Percentiles rank a stretch among this genome's conserved stretches.
Conservation (phyloP, 345 rosid species). For the Aquilaria sinensis region DNA sequence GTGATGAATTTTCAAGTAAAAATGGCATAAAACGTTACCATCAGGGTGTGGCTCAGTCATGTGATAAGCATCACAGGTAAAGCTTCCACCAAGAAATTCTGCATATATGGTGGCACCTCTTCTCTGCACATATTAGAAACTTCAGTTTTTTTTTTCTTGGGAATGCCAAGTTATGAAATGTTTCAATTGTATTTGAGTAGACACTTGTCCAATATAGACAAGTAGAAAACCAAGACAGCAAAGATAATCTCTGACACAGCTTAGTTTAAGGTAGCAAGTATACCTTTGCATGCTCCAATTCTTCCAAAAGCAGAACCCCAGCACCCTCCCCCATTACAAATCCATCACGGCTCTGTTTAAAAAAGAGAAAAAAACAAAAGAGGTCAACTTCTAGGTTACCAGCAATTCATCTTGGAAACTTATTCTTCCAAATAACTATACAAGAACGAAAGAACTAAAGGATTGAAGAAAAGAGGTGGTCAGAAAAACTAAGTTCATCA, state of each 20-base stretch:
- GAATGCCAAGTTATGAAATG: too few relatives aligned
- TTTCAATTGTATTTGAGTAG: too few relatives aligned
- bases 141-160: not conserved
- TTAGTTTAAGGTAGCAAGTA: slow-evolving; percentile 2
- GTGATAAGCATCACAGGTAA: slow-evolving; percentile 95
- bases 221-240: not conserved
- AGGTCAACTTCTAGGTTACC: too few relatives aligned
- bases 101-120: slow-evolving; percentile 91
- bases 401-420: too few relatives aligned
- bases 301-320: slow-evolving; percentile 93
- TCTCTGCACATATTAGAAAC: slow-evolving; percentile 35
- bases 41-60: slow-evolving; percentile 95
- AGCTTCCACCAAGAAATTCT: slow-evolving; percentile 94
- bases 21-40: slow-evolving; percentile 36
- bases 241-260: slow-evolving; percentile 4
- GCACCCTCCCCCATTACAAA: slow-evolving; percentile 99
- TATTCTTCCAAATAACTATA: too few relatives aligned
- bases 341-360: slow-evolving; percentile 84
- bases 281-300: slow-evolving; percentile 98
- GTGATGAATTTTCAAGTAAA: not conserved
- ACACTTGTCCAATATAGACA: too few relatives aligned
- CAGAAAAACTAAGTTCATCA: too few relatives aligned
- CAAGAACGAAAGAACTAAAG: too few relatives aligned
- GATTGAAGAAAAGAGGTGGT: too few relatives aligned
- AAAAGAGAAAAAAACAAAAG: slow-evolving; percentile 1